Evolutionary conservation across 2,329 filamentous ascomycete species (phyloP).

Genomic region (Plenodomus lindquistii): DNA sequence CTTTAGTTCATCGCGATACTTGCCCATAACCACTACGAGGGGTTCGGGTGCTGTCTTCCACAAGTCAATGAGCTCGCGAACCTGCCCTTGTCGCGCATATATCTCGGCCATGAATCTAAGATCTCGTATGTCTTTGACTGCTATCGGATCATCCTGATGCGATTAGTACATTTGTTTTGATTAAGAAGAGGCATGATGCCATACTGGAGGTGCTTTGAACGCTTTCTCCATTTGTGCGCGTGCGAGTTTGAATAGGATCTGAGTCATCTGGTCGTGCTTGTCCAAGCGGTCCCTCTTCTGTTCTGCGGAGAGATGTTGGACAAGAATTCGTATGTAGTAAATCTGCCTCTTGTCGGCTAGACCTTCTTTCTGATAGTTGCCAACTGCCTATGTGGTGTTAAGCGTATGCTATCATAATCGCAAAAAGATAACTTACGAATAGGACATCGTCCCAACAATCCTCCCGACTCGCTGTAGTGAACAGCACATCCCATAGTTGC

Average conservation of each 20-base stretch:
- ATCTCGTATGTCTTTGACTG: constrained; percentile 35
- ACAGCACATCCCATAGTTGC: constrained; percentile 33
- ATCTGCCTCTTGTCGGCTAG: constrained; percentile 21
- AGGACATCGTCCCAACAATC: constrained; percentile 43
- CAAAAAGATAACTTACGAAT: constrained; percentile 21
- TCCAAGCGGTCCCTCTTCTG: constrained; percentile 18
- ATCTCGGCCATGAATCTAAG: constrained; percentile 41
- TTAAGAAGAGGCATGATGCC: not conserved
- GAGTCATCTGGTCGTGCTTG: constrained; percentile 18
- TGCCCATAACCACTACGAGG: constrained; percentile 22
- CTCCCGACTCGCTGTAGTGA: constrained; percentile 30
- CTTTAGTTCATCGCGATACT: constrained; percentile 27
- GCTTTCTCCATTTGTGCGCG: constrained; percentile 31
- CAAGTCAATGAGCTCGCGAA: constrained; percentile 28
- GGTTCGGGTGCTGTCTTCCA: constrained; percentile 24
- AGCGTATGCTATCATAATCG: not conserved
- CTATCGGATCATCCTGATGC: constrained; percentile 28
- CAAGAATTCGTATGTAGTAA: constrained; percentile 34
- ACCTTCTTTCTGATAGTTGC: constrained; percentile 33
- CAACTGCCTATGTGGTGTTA: constrained; percentile 30
- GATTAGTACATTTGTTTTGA: constrained; percentile 10
- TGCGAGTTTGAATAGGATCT: constrained; percentile 26
- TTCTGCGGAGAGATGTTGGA: constrained; percentile 32
- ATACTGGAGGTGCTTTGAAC: constrained; percentile 30
- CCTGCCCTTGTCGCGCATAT: constrained; percentile 28